Conservation (phyloP, 345 rosid genomes). For the Eucalyptus curtisii region DNA sequence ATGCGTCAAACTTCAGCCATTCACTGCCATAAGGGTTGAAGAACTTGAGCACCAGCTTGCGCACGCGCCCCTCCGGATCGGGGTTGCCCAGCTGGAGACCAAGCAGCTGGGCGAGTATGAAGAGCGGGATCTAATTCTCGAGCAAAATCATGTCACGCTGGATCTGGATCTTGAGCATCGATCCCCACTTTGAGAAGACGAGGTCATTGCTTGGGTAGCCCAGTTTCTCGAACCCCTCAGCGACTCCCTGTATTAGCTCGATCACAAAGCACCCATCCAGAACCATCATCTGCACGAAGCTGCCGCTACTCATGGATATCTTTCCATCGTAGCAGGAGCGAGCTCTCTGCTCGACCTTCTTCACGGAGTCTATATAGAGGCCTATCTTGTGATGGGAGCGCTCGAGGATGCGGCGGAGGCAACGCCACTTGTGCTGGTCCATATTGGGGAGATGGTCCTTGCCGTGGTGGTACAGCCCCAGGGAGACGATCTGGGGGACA, state of each 20-base stretch:
- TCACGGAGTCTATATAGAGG: slow-evolving; percentile 44
- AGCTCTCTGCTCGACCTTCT: slow-evolving; percentile 48
- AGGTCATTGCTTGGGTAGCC: too few relatives aligned
- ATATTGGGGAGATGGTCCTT: slow-evolving; percentile 41
- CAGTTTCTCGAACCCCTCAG: fast-evolving
- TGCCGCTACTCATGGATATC: slow-evolving; percentile 37
- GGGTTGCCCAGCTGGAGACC: too few relatives aligned
- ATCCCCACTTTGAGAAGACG: too few relatives aligned
- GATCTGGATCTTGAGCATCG: too few relatives aligned
- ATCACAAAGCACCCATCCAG: slow-evolving; percentile 73
- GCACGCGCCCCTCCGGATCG: fast-evolving
- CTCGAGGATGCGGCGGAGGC: slow-evolving; percentile 43
- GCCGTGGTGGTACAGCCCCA: slow-evolving; percentile 77
- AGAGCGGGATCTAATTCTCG: too few relatives aligned
- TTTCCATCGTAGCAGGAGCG: slow-evolving; percentile 55
- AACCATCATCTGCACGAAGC: slow-evolving; percentile 66
- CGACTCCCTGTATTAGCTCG: slow-evolving; percentile 8
- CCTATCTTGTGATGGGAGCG: slow-evolving; percentile 36
- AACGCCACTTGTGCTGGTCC: slow-evolving; percentile 78
- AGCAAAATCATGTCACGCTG: too few relatives aligned
- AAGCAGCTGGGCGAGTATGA: fast-evolving
- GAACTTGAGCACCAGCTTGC: fast-evolving
- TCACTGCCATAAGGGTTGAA: fast-evolving
- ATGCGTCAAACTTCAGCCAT: fast-evolving
- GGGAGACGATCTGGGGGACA: slow-evolving; percentile 59